Evolutionary conservation across 257 asterid genomes (phyloP).

Genomic region (Solanum raphanifolium): DNA sequence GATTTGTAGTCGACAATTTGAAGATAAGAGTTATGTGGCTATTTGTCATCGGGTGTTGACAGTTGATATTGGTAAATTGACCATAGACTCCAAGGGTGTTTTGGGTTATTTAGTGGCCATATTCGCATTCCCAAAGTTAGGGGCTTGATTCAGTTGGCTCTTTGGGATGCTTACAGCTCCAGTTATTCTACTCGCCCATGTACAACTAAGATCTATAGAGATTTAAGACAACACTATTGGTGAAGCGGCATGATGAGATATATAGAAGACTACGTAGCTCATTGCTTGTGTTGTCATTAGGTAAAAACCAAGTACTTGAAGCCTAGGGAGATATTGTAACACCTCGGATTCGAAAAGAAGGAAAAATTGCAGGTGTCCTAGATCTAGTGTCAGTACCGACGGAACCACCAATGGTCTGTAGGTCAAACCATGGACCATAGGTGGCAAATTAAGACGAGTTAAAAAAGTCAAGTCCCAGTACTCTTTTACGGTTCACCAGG

Average conservation of each 20-base stretch:
- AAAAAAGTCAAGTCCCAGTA: too few relatives aligned
- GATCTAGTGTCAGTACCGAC: too few relatives aligned
- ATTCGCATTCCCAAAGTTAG: neutral
- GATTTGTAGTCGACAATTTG: neutral
- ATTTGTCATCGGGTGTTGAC: neutral
- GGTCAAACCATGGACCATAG: too few relatives aligned
- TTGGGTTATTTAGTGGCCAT: neutral
- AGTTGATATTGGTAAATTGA: neutral
- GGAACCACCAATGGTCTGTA: too few relatives aligned
- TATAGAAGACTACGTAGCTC: neutral
- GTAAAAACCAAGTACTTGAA: neutral
- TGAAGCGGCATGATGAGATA: neutral
- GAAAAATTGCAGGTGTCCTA: too few relatives aligned
- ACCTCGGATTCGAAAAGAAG: too few relatives aligned
- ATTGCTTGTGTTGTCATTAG: too few relatives aligned
- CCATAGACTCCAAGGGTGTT: neutral
- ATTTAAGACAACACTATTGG: neutral
- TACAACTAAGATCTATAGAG: neutral
- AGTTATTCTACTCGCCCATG: neutral
- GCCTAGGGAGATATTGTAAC: too few relatives aligned
- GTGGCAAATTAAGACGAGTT: too few relatives aligned
- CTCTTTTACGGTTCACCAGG: too few relatives aligned
- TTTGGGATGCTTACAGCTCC: neutral
- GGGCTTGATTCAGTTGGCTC: neutral
- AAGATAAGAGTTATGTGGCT: neutral